These are phyloP conservation scores for Coccomyxa subellipsoidea DNA, from an alignment of 163 green algal genomes.

Conservation along the genomic window DNA sequence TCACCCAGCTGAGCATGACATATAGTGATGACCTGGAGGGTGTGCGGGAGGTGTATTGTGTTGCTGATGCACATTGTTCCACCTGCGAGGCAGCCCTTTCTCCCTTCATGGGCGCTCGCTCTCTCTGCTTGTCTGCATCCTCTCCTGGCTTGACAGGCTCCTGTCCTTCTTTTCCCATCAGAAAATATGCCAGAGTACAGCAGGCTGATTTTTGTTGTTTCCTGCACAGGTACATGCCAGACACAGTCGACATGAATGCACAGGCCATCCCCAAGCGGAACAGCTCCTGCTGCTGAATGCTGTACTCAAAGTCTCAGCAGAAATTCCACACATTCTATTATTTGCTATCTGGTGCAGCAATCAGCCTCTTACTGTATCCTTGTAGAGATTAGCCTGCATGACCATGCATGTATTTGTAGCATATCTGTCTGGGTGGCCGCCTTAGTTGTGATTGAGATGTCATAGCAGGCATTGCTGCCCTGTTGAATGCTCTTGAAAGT, in stretches of 20 bases:
- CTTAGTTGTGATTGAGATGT: neutral
- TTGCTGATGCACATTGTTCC: neutral
- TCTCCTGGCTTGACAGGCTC: neutral
- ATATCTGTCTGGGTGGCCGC: neutral
- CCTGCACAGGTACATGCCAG: conserved; percentile 67
- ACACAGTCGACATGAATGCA: conserved; percentile 80
- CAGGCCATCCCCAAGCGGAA: conserved; percentile 13
- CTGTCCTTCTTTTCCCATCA: neutral
- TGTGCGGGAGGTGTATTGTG: neutral
- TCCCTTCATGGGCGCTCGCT: too few species aligned
- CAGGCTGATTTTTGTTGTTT: neutral
- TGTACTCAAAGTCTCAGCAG: too few species aligned
- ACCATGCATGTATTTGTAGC: neutral
- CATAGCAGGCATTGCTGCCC: neutral
- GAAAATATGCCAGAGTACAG: neutral
- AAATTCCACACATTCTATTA: too few species aligned
- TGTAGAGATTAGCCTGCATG: neutral
- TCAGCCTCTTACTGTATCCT: neutral
- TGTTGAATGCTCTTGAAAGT: neutral
- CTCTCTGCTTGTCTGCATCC: too few species aligned
- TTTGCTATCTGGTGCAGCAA: too few species aligned
- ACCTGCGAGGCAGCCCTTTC: too few species aligned
- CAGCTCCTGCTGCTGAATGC: conserved; percentile 24
- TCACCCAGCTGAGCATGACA: too few species aligned
- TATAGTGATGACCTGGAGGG: too few species aligned